phyloP scores from a whole-genome alignment of 2,329 filamentous ascomycete genomes.

The Fusarium kyushuense region DNA sequence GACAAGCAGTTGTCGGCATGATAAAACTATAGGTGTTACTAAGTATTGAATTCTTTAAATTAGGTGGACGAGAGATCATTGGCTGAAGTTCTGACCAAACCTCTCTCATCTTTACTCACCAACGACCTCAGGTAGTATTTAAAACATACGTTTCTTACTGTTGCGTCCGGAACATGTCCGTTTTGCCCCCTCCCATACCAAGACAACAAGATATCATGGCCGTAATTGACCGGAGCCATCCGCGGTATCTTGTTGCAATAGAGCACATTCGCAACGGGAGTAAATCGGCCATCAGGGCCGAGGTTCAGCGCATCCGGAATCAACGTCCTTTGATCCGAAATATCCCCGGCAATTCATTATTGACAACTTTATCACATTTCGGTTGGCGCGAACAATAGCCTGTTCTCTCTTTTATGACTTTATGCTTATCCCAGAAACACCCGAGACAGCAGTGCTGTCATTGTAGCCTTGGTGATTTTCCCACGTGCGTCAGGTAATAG shows the following conservation, averaged over 20 bases:
- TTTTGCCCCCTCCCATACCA: constrained; percentile 7
- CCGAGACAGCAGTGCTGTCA: not conserved
- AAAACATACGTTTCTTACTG: not conserved
- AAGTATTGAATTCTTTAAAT: not conserved
- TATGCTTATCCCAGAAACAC: not conserved
- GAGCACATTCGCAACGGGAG: constrained; percentile 3
- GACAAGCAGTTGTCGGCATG: not conserved
- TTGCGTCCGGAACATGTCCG: constrained; percentile 32
- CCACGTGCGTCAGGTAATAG: constrained; percentile 23
- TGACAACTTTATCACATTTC: constrained; percentile 9
- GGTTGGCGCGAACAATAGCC: not conserved
- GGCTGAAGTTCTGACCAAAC: not conserved
- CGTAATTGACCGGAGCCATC: constrained; percentile 16
- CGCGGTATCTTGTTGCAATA: not conserved
- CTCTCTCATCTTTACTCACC: not conserved
- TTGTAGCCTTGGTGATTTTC: constrained; percentile 2
- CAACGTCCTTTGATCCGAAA: constrained; percentile 46
- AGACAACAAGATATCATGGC: constrained; percentile 4
- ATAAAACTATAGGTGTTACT: not conserved
- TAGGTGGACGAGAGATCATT: too few species aligned
- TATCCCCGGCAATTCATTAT: constrained; percentile 15
- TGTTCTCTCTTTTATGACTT: not conserved
- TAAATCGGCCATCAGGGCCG: constrained; percentile 41
- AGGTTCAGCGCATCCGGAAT: constrained; percentile 36
- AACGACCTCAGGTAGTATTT: constrained; percentile 9